A percentile compares a stretch with the other conserved stretches of the same genome.
Conservation (phyloP, 2,329 filamentous ascomycete genomes). For the Penicillium sp. region DNA sequence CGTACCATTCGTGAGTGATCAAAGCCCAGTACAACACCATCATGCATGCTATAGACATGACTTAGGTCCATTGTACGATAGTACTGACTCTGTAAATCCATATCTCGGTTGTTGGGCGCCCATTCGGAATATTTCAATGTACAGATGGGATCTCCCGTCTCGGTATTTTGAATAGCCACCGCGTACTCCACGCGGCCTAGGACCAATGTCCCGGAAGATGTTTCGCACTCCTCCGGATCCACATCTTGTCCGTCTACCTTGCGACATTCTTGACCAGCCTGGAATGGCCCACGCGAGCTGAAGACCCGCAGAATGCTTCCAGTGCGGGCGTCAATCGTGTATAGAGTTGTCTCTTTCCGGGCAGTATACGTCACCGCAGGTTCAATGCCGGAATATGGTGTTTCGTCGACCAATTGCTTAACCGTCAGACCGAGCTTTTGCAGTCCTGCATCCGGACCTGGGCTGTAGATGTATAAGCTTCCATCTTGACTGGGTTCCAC, state of each 20-base stretch:
- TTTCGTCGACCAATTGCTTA: conserved; percentile 82
- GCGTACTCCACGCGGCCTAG: conserved; percentile 88
- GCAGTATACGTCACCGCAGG: conserved; percentile 85
- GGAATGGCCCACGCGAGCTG: conserved; percentile 69
- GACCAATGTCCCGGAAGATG: conserved; percentile 73
- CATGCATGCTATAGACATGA: conserved; percentile 84
- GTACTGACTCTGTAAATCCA: conserved; percentile 83
- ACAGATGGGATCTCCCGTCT: conserved; percentile 74
- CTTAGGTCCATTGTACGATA: conserved; percentile 76
- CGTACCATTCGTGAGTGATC: conserved; percentile 61
- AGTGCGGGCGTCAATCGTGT: conserved; percentile 83
- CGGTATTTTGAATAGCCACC: conserved; percentile 75
- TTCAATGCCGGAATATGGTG: conserved; percentile 73
- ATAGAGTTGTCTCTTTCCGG: conserved; percentile 84
- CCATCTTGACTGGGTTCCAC: conserved; percentile 90
- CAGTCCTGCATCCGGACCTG: conserved; percentile 54
- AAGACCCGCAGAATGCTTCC: conserved; percentile 83
- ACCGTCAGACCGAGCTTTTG: conserved; percentile 52
- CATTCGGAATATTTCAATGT: conserved; percentile 93
- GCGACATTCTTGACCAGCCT: conserved; percentile 73
- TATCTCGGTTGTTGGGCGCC: conserved; percentile 87
- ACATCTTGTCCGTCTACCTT: conserved; percentile 62
- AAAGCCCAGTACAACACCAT: conserved; percentile 80
- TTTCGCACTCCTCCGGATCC: conserved; percentile 71
- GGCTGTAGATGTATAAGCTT: conserved; percentile 80